A percentile compares a stretch with the other conserved stretches of the same genome.
Evolutionary conservation across 192 early-diverging fungal species (phyloP).

Genomic region (Chytriomyces sp.): DNA sequence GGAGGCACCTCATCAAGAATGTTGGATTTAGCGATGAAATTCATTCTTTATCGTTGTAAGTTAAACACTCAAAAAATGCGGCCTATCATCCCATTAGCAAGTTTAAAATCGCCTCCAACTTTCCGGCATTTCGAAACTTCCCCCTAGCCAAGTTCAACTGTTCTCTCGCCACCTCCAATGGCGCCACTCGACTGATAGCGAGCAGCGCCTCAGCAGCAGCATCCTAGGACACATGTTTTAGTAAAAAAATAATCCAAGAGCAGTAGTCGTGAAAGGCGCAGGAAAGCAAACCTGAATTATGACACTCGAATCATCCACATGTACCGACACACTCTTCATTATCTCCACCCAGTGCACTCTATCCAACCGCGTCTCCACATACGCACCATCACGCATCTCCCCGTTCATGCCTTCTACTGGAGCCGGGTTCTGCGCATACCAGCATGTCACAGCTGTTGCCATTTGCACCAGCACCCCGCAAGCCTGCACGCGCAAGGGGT

Average conservation of each 20-base stretch:
- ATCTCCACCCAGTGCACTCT: conserved; percentile 54
- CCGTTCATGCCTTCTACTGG: conserved; percentile 11
- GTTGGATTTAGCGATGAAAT: background rate
- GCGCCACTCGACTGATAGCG: background rate
- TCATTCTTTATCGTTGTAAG: background rate
- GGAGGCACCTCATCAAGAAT: background rate
- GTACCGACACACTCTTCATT: conserved; percentile 54
- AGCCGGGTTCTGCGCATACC: conserved; percentile 19
- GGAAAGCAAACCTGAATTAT: conserved; percentile 39
- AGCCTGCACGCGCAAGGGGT: conserved; percentile 46
- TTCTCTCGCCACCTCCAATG: background rate
- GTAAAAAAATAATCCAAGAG: too few species aligned
- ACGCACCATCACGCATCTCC: conserved; percentile 14
- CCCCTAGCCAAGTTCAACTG: background rate
- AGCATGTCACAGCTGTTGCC: conserved; percentile 29
- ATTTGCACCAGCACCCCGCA: conserved; percentile 30
- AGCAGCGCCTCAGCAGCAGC: background rate
- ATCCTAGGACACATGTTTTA: too few species aligned
- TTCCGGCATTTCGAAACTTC: conserved; percentile 8
- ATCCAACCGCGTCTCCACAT: conserved; percentile 52
- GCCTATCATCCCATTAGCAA: background rate
- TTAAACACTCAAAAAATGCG: background rate
- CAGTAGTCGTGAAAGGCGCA: background rate
- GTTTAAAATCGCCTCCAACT: background rate
- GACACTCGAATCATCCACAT: conserved; percentile 58